Base-by-base conservation (phyloP, 2,329 filamentous ascomycete species). In the Tolypocladium tundrense region DNA sequence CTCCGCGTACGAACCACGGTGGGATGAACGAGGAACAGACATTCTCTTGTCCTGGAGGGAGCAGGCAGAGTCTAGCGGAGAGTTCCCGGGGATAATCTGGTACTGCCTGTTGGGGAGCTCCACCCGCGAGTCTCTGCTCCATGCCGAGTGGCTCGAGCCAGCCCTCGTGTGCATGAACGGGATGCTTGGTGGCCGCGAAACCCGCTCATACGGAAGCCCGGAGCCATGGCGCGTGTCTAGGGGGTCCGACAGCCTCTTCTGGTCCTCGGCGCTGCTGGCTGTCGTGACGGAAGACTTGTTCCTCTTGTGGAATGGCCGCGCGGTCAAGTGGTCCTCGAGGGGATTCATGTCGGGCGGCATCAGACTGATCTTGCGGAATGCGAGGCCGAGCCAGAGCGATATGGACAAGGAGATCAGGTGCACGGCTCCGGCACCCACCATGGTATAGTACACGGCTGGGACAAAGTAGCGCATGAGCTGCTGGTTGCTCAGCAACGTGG, bases 341-440 rank as follows among this genome's bases (percentile, higher is more conserved):
- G 93, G 93, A 69, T 97, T 97, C 88, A 96, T 91, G 68, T 97
- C 93, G 0, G 93, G 92, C 7, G 93, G 93, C 70, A 97, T 81
- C 24, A 80, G 78, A 6, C 86, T 79, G 66, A 97, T 97, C 67
- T 88, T 88, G 45, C 87, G 84, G 82, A 97, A 97, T 64, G 88
- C 83, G 56, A 89, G 70, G 19, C 85, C 84, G 33, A 97, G 78
- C 74, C 88, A 97, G 39, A 90, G 69, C 6, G 90, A 90, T 41
- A 95, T 76, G 21, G 77, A 72, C 1, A 94, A 72, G 1, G 90
- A 90, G 11, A 90, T 62, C 0, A 88, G 66, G 69, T 96, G 91
- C 24, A 96, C 69, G 1, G 80, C 84, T 14, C 81, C 86, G 10
- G 85, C 79, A 9, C 77, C 76, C 10, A 87, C 79, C 33, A 88